Conservation (phyloP, 1,139 yeast species). For the Yamadazyma jaroonii region DNA sequence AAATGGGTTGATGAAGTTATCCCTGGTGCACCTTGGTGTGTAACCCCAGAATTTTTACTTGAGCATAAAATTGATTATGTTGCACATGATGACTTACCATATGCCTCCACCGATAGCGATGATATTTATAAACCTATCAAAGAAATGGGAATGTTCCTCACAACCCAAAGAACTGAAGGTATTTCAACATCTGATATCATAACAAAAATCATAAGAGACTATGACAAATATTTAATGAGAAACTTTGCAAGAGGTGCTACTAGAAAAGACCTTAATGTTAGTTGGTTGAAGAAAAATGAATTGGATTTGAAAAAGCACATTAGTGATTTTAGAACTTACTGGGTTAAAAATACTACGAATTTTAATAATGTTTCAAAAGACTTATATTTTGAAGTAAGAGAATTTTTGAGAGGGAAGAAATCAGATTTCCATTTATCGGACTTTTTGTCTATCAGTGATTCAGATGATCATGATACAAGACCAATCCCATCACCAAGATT, state of each 20-base stretch:
- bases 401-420: conserved; percentile 59
- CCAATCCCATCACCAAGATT: not conserved
- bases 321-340: conserved; percentile 78
- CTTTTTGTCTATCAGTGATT: conserved; percentile 21
- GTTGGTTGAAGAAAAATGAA: conserved; percentile 97
- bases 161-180: conserved; percentile 96
- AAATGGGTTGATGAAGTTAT: conserved; percentile 97
- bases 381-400: conserved; percentile 78
- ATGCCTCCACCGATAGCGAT: conserved; percentile 81
- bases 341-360: conserved; percentile 70
- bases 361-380: conserved; percentile 77
- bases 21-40: conserved; percentile 94
- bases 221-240: conserved; percentile 94
- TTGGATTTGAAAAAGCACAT: conserved; percentile 89
- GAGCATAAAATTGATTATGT: conserved; percentile 89
- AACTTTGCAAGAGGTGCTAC: conserved; percentile 98
- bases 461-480: conserved; percentile 25
- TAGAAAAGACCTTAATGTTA: conserved; percentile 90
- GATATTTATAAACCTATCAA: conserved; percentile 93
- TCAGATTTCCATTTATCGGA: conserved; percentile 21
- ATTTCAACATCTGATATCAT: conserved; percentile 94
- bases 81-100: conserved; percentile 96
- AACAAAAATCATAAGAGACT: conserved; percentile 90
- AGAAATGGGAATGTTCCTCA: conserved; percentile 83
- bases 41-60: conserved; percentile 74